Evolutionary conservation across 2,329 filamentous ascomycete genomes (phyloP).

Genomic region (Anisogramma anomala): DNA sequence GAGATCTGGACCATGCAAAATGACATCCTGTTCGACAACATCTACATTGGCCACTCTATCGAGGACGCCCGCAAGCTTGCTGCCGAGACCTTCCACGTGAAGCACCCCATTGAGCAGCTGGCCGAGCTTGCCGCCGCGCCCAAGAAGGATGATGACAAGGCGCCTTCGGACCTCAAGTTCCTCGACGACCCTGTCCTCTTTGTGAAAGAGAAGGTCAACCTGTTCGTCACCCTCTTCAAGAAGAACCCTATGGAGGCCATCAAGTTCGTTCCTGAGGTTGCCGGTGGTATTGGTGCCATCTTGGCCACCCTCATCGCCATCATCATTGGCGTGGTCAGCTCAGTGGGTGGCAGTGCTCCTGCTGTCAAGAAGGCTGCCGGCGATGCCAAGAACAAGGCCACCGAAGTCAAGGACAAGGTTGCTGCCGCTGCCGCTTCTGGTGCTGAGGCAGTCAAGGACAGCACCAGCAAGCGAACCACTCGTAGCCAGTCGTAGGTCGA

Average conservation of each 20-base stretch:
- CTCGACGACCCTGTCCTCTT: constrained; percentile 79
- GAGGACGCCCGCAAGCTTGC: constrained; percentile 85
- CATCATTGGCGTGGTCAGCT: constrained; percentile 53
- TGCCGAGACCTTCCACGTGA: constrained; percentile 79
- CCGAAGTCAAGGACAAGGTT: constrained; percentile 65
- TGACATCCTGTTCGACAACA: constrained; percentile 98
- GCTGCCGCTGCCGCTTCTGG: constrained; percentile 46
- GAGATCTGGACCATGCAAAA: constrained; percentile 99
- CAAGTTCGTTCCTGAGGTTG: constrained; percentile 85
- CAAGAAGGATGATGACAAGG: constrained; percentile 54
- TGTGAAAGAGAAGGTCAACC: constrained; percentile 82
- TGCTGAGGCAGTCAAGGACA: constrained; percentile 64
- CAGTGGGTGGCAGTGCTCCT: constrained; percentile 48
- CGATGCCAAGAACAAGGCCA: constrained; percentile 57
- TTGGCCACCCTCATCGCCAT: constrained; percentile 59
- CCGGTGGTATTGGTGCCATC: constrained; percentile 64
- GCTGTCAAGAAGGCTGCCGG: constrained; percentile 61
- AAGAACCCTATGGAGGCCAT: constrained; percentile 72
- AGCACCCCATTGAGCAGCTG: constrained; percentile 71
- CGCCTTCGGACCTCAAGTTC: constrained; percentile 72
- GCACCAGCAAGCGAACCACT: constrained; percentile 51
- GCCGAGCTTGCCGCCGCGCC: constrained; percentile 71
- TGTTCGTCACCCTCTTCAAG: constrained; percentile 76
- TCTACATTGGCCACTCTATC: constrained; percentile 96
- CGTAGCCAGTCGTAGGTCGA: constrained; percentile 41